phyloP scores from a whole-genome alignment of 768 basidiomycete species.

The Russula ochroleuca region DNA sequence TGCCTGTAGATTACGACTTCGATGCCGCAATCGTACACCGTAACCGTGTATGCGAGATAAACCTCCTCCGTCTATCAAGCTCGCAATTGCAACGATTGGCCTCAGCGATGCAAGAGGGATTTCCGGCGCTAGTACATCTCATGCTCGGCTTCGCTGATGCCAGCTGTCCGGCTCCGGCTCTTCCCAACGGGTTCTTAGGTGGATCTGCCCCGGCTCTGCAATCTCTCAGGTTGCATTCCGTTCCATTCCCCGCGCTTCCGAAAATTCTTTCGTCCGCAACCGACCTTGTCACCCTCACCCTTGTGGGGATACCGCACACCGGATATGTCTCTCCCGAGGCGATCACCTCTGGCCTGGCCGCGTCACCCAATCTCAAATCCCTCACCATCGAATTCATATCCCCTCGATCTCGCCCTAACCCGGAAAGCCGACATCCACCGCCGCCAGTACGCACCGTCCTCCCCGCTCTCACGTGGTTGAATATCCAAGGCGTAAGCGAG shows the following conservation, averaged over 20 bases:
- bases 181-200: conserved; percentile 1
- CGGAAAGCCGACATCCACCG: background rate
- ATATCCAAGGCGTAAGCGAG: background rate
- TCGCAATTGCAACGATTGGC: too few relatives aligned
- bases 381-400: conserved; percentile 1
- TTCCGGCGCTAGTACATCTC: background rate
- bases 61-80: too few relatives aligned
- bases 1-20: too few relatives aligned
- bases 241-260: background rate
- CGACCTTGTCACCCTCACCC: background rate
- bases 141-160: too few relatives aligned
- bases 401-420: too few relatives aligned
- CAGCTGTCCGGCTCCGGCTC: background rate
- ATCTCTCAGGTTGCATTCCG: background rate
- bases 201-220: background rate
- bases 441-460: background rate
- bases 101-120: background rate
- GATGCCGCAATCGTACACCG: too few relatives aligned
- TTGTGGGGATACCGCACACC: background rate
- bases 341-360: background rate
- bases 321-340: background rate
- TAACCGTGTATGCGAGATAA: too few relatives aligned
- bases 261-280: background rate
- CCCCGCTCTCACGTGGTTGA: background rate
- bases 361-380: background rate